phyloP scores from a whole-genome alignment of 306 rosid species.

The Malus orientalis region DNA sequence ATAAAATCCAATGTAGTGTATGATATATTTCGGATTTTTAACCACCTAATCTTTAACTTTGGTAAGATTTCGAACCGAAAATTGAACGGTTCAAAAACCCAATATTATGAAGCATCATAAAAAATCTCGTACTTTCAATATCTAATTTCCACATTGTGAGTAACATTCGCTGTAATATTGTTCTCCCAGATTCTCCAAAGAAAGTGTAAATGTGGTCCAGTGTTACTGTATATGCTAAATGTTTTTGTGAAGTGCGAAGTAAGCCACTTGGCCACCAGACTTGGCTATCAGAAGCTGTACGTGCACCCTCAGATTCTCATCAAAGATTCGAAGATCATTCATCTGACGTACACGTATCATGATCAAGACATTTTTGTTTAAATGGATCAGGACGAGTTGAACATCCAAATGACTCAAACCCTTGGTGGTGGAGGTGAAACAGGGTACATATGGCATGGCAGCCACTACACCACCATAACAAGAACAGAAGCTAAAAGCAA shows the following conservation, averaged over 20 bases:
- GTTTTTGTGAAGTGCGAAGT: background rate
- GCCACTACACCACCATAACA: background rate
- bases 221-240: background rate
- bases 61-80: no score
- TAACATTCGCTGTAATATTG: background rate
- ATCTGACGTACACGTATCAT: background rate
- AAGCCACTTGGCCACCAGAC: background rate
- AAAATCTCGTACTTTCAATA: background rate
- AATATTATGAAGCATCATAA: no score
- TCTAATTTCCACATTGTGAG: background rate
- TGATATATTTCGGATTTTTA: no score
- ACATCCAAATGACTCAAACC: constrained; percentile 2
- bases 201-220: background rate
- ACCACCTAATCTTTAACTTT: no score
- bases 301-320: background rate
- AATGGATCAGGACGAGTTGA: background rate
- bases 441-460: background rate
- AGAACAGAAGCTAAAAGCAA: background rate
- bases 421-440: background rate
- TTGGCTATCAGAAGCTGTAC: background rate
- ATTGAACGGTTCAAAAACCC: no score
- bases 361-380: background rate
- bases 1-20: no score
- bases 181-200: background rate
- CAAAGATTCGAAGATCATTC: background rate